Evolutionary conservation across 1,139 yeast genomes (phyloP).

Genomic region (Arxiozyma slooffiae): DNA sequence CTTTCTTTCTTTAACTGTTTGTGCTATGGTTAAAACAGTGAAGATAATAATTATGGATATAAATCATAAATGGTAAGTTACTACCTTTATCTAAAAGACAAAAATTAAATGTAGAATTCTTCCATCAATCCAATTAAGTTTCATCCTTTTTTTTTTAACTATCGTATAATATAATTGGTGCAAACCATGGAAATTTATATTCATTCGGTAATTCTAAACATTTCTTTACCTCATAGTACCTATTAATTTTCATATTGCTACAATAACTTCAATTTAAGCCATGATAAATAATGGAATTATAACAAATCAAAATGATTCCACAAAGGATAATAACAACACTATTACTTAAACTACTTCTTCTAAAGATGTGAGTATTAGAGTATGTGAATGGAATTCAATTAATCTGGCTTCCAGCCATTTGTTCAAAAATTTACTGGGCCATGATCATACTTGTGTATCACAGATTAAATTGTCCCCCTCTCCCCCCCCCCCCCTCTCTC

Average conservation of each 20-base stretch:
- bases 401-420: conserved; percentile 39
- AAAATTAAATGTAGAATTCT: conserved; percentile 46
- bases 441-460: conserved; percentile 81
- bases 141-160: conserved; percentile 65
- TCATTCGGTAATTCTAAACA: conserved; percentile 65
- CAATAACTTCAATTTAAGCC: conserved; percentile 54
- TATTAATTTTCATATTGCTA: conserved; percentile 67
- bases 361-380: conserved; percentile 55
- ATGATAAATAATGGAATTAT: not conserved
- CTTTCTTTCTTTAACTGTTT: too few relatives aligned
- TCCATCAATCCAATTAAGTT: conserved; percentile 56
- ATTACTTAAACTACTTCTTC: conserved; percentile 12
- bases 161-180: conserved; percentile 55
- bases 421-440: conserved; percentile 67
- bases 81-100: conserved; percentile 42
- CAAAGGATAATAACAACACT: conserved; percentile 1
- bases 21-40: not conserved
- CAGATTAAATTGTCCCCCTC: conserved; percentile 39
- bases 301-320: conserved; percentile 22
- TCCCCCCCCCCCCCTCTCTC: conserved; percentile 61
- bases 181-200: conserved; percentile 64
- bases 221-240: conserved; percentile 59
- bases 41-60: not conserved
- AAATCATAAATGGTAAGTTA: conserved; percentile 7
- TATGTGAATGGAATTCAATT: conserved; percentile 23